Percentiles rank a stretch among this genome's conserved stretches.
Evolutionary conservation across 2,329 filamentous ascomycete genomes (phyloP).

Genomic region (Gaeumannomyces sp.): DNA sequence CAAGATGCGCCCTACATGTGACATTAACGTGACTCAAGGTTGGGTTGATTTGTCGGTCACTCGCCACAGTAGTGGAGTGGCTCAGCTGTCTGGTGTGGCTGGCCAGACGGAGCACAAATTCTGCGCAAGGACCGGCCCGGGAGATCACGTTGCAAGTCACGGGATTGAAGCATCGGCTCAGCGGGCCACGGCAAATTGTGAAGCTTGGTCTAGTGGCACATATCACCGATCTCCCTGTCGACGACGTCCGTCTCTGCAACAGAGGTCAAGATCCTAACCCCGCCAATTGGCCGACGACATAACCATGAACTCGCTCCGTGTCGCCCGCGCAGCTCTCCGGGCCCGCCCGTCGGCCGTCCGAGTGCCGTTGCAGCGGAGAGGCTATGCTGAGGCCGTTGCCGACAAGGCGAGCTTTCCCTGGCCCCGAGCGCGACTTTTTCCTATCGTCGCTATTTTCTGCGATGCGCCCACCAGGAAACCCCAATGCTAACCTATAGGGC

Average conservation of each 20-base stretch:
- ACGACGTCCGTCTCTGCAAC: constrained; percentile 29
- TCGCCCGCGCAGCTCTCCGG: constrained; percentile 84
- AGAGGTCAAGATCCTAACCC: neutral
- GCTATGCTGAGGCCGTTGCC: constrained; percentile 80
- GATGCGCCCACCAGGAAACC: too few species aligned
- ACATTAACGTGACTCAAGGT: too few species aligned
- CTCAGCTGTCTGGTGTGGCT: neutral
- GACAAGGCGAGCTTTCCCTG: constrained; percentile 59
- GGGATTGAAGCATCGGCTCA: neutral
- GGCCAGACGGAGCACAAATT: too few species aligned
- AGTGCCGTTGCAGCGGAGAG: constrained; percentile 74
- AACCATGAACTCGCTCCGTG: constrained; percentile 90
- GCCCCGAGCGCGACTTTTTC: neutral
- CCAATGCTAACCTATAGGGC: constrained; percentile 21
- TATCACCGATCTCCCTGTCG: constrained; percentile 24
- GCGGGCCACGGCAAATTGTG: constrained; percentile 18
- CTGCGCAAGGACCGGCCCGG: too few species aligned
- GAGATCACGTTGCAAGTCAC: constrained; percentile 3
- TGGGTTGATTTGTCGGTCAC: too few species aligned
- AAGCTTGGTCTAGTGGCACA: constrained; percentile 30
- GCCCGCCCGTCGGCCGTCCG: constrained; percentile 72
- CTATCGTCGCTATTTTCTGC: constrained; percentile 10
- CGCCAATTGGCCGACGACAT: constrained; percentile 41
- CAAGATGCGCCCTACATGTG: too few species aligned
- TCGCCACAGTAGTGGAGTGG: too few species aligned